These are phyloP conservation scores for Phytopythium chamaehyphon DNA, from an alignment of 352 stramenopile genomes.

Conservation along the genomic window DNA sequence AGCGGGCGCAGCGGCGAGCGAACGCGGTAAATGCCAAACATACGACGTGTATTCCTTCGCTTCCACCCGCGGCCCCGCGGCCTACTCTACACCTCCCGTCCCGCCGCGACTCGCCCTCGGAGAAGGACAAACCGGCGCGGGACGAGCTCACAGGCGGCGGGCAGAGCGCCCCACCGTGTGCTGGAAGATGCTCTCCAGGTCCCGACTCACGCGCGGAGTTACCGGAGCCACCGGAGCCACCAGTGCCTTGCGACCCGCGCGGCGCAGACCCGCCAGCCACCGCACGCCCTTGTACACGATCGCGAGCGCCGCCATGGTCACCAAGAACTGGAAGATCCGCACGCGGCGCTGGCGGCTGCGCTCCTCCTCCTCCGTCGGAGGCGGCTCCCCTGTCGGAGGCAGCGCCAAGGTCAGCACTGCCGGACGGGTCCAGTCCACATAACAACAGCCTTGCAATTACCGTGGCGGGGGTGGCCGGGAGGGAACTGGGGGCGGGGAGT, in stretches of 20 bases:
- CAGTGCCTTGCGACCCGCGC: constrained; percentile 24
- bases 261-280: constrained; percentile 49
- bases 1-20: neutral
- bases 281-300: constrained; percentile 54
- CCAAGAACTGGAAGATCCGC: constrained; percentile 76
- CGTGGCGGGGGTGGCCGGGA: constrained; percentile 69
- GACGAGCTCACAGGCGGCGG: neutral
- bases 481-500: constrained; percentile 58
- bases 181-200: constrained; percentile 71
- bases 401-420: neutral
- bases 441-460: constrained; percentile 11
- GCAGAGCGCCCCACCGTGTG: constrained; percentile 32
- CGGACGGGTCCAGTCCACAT: neutral
- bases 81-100: constrained; percentile 1
- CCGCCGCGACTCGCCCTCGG: neutral
- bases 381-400: constrained; percentile 32
- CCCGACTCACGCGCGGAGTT: constrained; percentile 23
- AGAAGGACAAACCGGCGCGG: neutral
- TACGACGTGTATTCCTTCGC: too few relatives aligned
- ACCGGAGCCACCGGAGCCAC: constrained; percentile 24
- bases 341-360: constrained; percentile 62
- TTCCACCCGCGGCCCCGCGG: neutral
- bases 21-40: too few relatives aligned
- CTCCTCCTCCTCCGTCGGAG: constrained; percentile 66
- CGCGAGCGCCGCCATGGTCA: constrained; percentile 51